Evolutionary conservation across 805 yeast species (phyloP), one percentile per base, ranked within the genome.

Genomic region (Ogataea polymorpha): DNA sequence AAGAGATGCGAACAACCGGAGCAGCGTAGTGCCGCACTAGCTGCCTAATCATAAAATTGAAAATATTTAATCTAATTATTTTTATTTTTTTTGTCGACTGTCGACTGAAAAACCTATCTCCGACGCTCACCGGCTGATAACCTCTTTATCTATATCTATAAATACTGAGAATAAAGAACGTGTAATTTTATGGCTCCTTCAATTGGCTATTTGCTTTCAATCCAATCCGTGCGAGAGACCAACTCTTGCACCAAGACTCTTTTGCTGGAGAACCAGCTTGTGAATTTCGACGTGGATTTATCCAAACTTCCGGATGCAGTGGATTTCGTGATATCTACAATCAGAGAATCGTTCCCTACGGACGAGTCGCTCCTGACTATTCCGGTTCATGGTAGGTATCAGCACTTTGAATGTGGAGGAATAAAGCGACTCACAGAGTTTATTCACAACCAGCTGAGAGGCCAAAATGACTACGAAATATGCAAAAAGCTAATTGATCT

Each of bases 311-410:
- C 63, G 16, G 50, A 42, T 0, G 71, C 74, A 31, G 72, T 75
- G 18, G 69, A 66, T 5, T 78, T 63, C 52, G 74, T 79, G 5
- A 55, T 66, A 32, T 55, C 59, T 4, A 69, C 80, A 11, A 70
- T 77, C 38, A 56, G 57, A 13, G 59, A 70, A 10, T 74, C 73
- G 32, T 80, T 71, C 46, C 71, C 70, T 0, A 61, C 67, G 3
- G 61, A 71, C 9, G 63, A 56, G 24, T 46, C 59, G 18, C 70
- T 70, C 25, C 52, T 56, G 3, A 47, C 58, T 1, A 80, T 80
- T 39, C 85, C 86, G 4, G 78, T 82, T 7, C 86, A 80, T 56
- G 86, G 86, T 2, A 66, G 86, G 41, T 79, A 80, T 76, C 83
- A 78, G 50, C 86, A 80, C 56, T 68, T 80, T 53, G 77, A 79